Evolutionary conservation across 1,284 basidiomycete species (phyloP).

Genomic region (Moesziomyces sp.): DNA sequence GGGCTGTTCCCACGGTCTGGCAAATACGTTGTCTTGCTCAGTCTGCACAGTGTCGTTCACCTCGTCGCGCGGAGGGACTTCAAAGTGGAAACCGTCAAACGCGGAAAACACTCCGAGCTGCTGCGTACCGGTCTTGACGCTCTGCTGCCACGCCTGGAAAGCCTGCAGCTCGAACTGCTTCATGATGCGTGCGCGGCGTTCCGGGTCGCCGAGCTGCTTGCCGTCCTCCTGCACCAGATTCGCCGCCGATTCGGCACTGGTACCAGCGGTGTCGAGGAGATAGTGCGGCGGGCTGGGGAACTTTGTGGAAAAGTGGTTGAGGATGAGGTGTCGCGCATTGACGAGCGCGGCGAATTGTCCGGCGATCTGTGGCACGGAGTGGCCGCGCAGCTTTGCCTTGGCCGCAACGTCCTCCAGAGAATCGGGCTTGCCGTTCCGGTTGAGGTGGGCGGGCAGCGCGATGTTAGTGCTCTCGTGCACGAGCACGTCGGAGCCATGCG

Average conservation of each 20-base stretch:
- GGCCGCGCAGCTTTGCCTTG: slow-evolving; percentile 52
- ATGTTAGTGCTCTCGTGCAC: slow-evolving; percentile 67
- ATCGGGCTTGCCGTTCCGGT: slow-evolving; percentile 42
- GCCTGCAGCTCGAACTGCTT: slow-evolving; percentile 56
- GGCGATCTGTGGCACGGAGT: slow-evolving; percentile 62
- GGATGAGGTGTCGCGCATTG: slow-evolving; percentile 47
- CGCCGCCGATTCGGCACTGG: slow-evolving; percentile 3
- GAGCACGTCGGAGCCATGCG: slow-evolving; percentile 55
- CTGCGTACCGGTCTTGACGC: neutral
- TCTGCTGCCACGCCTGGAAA: slow-evolving; percentile 46
- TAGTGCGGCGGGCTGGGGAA: slow-evolving; percentile 51
- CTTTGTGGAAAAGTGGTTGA: slow-evolving; percentile 65
- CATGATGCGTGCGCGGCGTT: slow-evolving; percentile 49
- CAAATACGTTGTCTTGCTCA: slow-evolving; percentile 6
- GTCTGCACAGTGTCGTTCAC: neutral
- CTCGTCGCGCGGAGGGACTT: slow-evolving; percentile 23
- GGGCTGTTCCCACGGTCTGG: slow-evolving; percentile 25
- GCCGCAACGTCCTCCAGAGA: slow-evolving; percentile 38
- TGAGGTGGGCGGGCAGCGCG: slow-evolving; percentile 47
- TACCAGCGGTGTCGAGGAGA: slow-evolving; percentile 28
- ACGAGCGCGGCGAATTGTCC: slow-evolving; percentile 60
- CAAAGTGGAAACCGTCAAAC: slow-evolving; percentile 43
- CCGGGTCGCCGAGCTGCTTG: slow-evolving; percentile 34
- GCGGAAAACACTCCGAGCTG: slow-evolving; percentile 31
- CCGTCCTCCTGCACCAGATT: neutral